Evolutionary conservation across 495 filamentous ascomycete species (phyloP).

Genomic region (Parachaetomium inaequale): DNA sequence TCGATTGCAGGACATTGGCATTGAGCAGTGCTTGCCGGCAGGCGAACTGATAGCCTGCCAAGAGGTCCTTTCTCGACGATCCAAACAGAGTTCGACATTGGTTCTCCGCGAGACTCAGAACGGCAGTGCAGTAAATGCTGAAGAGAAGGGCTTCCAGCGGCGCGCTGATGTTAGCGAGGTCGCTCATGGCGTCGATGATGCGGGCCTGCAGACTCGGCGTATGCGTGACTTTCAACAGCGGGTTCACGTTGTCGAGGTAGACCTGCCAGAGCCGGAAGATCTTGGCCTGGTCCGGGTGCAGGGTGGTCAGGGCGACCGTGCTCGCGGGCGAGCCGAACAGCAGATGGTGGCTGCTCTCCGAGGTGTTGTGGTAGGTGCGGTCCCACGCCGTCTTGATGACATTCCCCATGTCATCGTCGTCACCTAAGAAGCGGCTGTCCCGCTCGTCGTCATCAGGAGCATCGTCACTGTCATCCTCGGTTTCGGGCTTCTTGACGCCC

Average conservation of each 20-base stretch:
- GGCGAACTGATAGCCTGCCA: slow-evolving; percentile 47
- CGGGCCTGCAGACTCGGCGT: slow-evolving; percentile 45
- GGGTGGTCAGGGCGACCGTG: slow-evolving; percentile 42
- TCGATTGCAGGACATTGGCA: slow-evolving; percentile 41
- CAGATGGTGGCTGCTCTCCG: slow-evolving; percentile 41
- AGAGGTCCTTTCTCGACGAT: slow-evolving; percentile 38
- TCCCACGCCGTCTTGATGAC: slow-evolving; percentile 46
- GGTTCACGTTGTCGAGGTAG: slow-evolving; percentile 53
- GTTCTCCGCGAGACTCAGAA: slow-evolving; percentile 42
- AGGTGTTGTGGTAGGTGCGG: slow-evolving; percentile 22
- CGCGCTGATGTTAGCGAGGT: slow-evolving; percentile 32
- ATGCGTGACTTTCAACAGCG: slow-evolving; percentile 53
- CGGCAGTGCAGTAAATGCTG: slow-evolving; percentile 52
- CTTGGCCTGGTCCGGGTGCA: slow-evolving; percentile 45
- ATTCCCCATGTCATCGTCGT: not conserved
- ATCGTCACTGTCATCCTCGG: slow-evolving; percentile 27
- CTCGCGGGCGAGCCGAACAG: slow-evolving; percentile 47
- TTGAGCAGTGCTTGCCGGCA: slow-evolving; percentile 56
- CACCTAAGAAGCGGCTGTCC: slow-evolving; percentile 15
- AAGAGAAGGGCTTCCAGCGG: slow-evolving; percentile 52
- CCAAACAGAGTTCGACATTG: slow-evolving; percentile 45
- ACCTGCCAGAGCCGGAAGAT: slow-evolving; percentile 52
- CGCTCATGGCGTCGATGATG: slow-evolving; percentile 37
- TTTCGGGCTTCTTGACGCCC: not conserved
- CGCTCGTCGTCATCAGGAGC: slow-evolving; percentile 35